Percentiles rank a stretch among this genome's conserved stretches.
Evolutionary conservation across 805 yeast genomes (phyloP).

Genomic region (Hanseniaspora singularis): DNA sequence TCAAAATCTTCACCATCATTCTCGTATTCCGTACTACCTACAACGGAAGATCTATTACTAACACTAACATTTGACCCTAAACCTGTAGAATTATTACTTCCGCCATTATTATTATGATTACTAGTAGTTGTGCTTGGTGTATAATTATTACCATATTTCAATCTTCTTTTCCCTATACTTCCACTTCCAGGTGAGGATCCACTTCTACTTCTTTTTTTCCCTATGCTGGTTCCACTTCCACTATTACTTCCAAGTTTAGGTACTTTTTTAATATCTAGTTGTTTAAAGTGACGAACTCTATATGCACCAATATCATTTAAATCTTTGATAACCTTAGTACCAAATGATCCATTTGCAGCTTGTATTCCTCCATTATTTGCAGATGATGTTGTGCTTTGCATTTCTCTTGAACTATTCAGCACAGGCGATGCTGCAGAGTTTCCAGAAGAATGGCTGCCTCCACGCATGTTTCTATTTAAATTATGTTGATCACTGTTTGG

Average conservation of each 20-base stretch:
- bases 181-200: slow-evolving; percentile 1
- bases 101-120: background rate
- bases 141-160: background rate
- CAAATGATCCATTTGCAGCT: slow-evolving; percentile 13
- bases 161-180: background rate
- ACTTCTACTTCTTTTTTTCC: no score
- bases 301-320: slow-evolving; percentile 39
- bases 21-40: background rate
- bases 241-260: slow-evolving; percentile 29
- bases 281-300: slow-evolving; percentile 61
- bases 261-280: slow-evolving; percentile 27
- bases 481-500: no score
- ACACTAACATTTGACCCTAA: no score
- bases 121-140: background rate
- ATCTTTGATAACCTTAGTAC: slow-evolving; percentile 20
- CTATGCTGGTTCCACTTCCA: no score
- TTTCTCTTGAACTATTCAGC: no score
- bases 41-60: slow-evolving; percentile 4
- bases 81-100: no score
- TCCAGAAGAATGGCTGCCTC: no score
- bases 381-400: no score
- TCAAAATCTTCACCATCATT: background rate
- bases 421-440: no score
- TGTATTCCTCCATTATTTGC: slow-evolving; percentile 15
- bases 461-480: no score